Percentiles rank a stretch among this genome's conserved stretches.
phyloP scores from a whole-genome alignment of 2,329 filamentous ascomycete genomes.

The Phyllosticta paracitricarpa region DNA sequence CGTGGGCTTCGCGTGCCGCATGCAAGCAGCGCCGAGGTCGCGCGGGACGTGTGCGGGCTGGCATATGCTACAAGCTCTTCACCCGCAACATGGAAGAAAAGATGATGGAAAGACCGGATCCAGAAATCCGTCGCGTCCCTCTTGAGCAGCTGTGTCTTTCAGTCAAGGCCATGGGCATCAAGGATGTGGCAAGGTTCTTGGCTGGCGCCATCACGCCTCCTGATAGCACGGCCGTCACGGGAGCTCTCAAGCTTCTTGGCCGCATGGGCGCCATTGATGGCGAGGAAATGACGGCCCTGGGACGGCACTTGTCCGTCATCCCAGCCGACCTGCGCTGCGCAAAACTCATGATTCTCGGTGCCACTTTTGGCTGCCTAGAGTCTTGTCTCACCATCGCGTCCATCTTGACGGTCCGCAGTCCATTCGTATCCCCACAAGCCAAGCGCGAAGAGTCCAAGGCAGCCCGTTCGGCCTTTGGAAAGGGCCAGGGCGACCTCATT shows the following conservation, averaged over 20 bases:
- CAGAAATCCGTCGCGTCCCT: slow-evolving; percentile 86
- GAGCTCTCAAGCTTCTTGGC: slow-evolving; percentile 66
- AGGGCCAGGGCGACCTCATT: slow-evolving; percentile 69
- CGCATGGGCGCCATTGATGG: slow-evolving; percentile 86
- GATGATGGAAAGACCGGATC: slow-evolving; percentile 83
- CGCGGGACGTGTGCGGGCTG: slow-evolving; percentile 84
- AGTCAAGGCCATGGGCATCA: slow-evolving; percentile 88
- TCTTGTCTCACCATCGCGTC: slow-evolving; percentile 81
- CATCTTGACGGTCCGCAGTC: slow-evolving; percentile 79
- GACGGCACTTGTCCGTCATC: slow-evolving; percentile 87
- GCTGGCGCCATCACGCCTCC: slow-evolving; percentile 83
- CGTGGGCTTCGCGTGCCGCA: slow-evolving; percentile 87
- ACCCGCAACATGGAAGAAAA: slow-evolving; percentile 75
- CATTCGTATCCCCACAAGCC: slow-evolving; percentile 75
- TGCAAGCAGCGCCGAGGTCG: slow-evolving; percentile 91
- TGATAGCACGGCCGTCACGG: slow-evolving; percentile 73
- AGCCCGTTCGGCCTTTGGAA: slow-evolving; percentile 63
- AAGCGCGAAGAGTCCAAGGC: slow-evolving; percentile 74
- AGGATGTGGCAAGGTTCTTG: slow-evolving; percentile 71
- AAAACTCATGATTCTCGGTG: slow-evolving; percentile 91
- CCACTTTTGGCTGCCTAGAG: slow-evolving; percentile 86
- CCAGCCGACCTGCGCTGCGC: slow-evolving; percentile 86
- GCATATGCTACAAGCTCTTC: slow-evolving; percentile 91
- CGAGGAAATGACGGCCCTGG: slow-evolving; percentile 78
- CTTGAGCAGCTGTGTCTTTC: slow-evolving; percentile 90